A percentile compares a stretch with the other conserved stretches of the same genome.
Evolutionary conservation across 345 rosid species (phyloP).

Genomic region (Erodium maritimum): DNA sequence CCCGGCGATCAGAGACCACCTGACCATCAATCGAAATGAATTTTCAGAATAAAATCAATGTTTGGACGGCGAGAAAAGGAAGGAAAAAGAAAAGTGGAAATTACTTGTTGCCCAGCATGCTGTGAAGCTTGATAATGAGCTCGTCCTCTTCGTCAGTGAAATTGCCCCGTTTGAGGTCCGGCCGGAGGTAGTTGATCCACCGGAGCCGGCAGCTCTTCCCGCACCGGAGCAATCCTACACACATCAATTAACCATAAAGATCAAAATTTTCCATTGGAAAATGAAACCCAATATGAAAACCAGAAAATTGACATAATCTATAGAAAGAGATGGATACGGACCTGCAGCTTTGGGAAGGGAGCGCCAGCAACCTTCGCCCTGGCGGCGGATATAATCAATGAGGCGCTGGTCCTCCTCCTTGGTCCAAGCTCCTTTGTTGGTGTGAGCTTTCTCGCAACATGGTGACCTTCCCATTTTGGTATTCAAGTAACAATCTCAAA

Average conservation of each 20-base stretch:
- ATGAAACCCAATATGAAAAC: not conserved
- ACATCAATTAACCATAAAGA: not conserved
- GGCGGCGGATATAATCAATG: constrained; percentile 49
- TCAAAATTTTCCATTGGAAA: not conserved
- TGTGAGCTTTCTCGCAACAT: constrained; percentile 78
- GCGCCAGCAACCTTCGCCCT: constrained; percentile 92
- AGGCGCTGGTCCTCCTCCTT: constrained; percentile 84
- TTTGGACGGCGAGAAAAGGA: not conserved
- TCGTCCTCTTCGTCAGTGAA: constrained; percentile 42
- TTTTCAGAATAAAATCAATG: not conserved
- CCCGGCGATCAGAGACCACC: constrained; percentile 45
- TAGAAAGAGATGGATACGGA: not conserved
- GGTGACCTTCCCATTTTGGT: constrained; percentile 76
- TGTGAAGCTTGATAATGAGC: constrained; percentile 37
- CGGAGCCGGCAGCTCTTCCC: constrained; percentile 41
- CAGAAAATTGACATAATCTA: not conserved
- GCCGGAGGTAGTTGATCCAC: constrained; percentile 41
- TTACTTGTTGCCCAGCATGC: constrained; percentile 43
- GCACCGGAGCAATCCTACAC: constrained; percentile 50
- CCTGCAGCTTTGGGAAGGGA: constrained; percentile 86
- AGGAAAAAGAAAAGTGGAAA: not conserved
- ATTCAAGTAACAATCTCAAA: not conserved
- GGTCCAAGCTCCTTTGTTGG: constrained; percentile 90
- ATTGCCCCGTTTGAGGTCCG: constrained; percentile 45
- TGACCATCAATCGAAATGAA: constrained; percentile 11